Percentiles rank a stretch among this genome's conserved stretches.
Conservation (phyloP, 2,329 filamentous ascomycete species). For the Microdochium trichocladiopsis region DNA sequence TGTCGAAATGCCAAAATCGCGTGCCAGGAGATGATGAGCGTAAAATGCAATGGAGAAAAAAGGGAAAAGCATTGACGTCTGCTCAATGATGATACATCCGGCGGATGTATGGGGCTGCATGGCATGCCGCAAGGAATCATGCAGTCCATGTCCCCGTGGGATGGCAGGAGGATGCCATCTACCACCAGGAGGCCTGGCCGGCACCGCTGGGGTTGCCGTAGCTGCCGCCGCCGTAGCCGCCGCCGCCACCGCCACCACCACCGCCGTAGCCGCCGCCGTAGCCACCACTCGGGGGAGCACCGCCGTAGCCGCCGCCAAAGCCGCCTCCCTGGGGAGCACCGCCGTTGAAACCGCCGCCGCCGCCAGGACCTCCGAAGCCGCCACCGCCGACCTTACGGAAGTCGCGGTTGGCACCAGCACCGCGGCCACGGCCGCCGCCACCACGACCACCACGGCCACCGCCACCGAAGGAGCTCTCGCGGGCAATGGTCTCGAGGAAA, state of each 20-base stretch:
- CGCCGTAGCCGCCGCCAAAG: slow-evolving; percentile 33
- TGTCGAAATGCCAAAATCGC: slow-evolving; percentile 10
- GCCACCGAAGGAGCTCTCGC: slow-evolving; percentile 79
- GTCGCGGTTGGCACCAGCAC: slow-evolving; percentile 70
- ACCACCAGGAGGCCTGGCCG: slow-evolving; percentile 65
- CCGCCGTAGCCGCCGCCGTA: slow-evolving; percentile 34
- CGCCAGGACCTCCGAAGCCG: slow-evolving; percentile 37
- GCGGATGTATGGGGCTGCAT: background rate
- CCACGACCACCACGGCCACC: slow-evolving; percentile 51
- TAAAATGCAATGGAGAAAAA: slow-evolving; percentile 10
- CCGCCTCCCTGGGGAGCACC: slow-evolving; percentile 30
- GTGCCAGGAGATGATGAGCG: slow-evolving; percentile 8
- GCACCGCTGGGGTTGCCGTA: slow-evolving; percentile 64
- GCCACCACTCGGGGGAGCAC: slow-evolving; percentile 28
- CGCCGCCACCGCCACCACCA: slow-evolving; percentile 29
- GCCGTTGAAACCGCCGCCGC: slow-evolving; percentile 25
- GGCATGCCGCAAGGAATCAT: background rate
- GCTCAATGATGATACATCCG: background rate
- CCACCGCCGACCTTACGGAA: slow-evolving; percentile 73
- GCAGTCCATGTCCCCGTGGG: background rate
- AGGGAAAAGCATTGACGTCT: background rate
- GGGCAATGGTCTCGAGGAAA: slow-evolving; percentile 96
- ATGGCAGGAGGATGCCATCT: slow-evolving; percentile 19
- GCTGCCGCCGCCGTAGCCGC: slow-evolving; percentile 42
- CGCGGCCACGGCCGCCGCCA: slow-evolving; percentile 67